Conservation (phyloP, 768 basidiomycete genomes). For the Chalciporus sphaerocephalus region DNA sequence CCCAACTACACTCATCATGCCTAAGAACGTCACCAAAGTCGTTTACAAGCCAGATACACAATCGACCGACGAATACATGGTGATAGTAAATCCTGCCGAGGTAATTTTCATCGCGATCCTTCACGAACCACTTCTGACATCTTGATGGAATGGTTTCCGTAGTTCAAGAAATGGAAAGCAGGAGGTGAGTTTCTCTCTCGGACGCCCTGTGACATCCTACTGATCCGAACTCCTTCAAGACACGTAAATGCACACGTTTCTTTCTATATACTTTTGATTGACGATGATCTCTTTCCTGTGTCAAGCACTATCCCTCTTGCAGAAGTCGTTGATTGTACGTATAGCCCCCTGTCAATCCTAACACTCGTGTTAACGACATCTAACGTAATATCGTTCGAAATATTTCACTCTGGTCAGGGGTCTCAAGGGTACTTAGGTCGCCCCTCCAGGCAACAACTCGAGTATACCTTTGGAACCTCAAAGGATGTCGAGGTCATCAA, state of each 20-base stretch:
- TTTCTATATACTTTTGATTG: slow-evolving; percentile 8
- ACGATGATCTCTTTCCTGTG: slow-evolving; percentile 1
- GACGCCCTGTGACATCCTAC: slow-evolving; percentile 3
- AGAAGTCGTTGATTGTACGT: slow-evolving; percentile 80
- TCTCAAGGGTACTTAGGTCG: slow-evolving; percentile 69
- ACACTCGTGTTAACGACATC: background rate
- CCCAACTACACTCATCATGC: slow-evolving; percentile 29
- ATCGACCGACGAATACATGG: slow-evolving; percentile 66
- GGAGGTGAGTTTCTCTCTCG: slow-evolving; percentile 52
- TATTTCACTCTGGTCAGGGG: slow-evolving; percentile 71
- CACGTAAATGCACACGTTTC: slow-evolving; percentile 47
- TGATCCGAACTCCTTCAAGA: slow-evolving; percentile 39
- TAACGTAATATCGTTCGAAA: slow-evolving; percentile 52
- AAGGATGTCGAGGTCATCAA: slow-evolving; percentile 62
- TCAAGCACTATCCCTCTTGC: slow-evolving; percentile 62
- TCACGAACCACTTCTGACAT: slow-evolving; percentile 5
- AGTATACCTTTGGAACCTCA: slow-evolving; percentile 60
- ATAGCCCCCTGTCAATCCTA: background rate
- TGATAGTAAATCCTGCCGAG: slow-evolving; percentile 63
- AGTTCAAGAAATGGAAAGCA: slow-evolving; percentile 77
- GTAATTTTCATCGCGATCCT: slow-evolving; percentile 36
- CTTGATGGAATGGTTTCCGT: background rate
- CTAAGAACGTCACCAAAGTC: slow-evolving; percentile 57
- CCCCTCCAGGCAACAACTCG: slow-evolving; percentile 82
- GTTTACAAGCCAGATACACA: slow-evolving; percentile 76